Conservation (phyloP, 2,329 filamentous ascomycete species). For the Onygenales sp. region DNA sequence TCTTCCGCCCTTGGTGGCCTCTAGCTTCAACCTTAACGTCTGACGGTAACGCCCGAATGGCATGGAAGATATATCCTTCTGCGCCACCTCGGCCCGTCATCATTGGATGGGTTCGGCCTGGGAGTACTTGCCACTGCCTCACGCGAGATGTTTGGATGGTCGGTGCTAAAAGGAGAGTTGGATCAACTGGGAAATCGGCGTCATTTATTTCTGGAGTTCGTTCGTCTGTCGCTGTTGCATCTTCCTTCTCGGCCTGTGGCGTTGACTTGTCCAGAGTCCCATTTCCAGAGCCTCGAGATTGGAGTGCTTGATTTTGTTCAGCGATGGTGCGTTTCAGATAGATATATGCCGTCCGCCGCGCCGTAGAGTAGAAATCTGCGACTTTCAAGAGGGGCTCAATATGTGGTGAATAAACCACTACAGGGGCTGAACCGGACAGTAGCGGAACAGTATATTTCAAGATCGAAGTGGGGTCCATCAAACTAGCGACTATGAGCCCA, state of each 20-base stretch:
- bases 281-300: conserved; percentile 32
- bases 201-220: conserved; percentile 10
- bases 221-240: conserved; percentile 35
- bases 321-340: conserved; percentile 20
- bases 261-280: neutral
- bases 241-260: conserved; percentile 6
- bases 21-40: conserved; percentile 73
- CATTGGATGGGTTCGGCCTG: conserved; percentile 80
- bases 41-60: conserved; percentile 67
- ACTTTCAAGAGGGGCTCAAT: conserved; percentile 70
- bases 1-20: conserved; percentile 59
- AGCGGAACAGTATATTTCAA: conserved; percentile 68
- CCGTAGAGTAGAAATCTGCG: conserved; percentile 75
- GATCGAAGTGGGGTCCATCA: conserved; percentile 71
- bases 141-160: conserved; percentile 72
- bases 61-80: conserved; percentile 86
- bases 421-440: conserved; percentile 69
- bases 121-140: conserved; percentile 80
- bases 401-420: conserved; percentile 75
- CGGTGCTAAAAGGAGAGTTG: conserved; percentile 69
- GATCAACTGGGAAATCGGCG: conserved; percentile 81
- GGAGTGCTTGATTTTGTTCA: neutral
- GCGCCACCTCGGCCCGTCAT: conserved; percentile 85
- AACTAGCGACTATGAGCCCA: conserved; percentile 70
- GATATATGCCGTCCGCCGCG: conserved; percentile 64